Base-by-base conservation (phyloP, 441 rosid genomes). In the Bruguiera hainesii region DNA sequence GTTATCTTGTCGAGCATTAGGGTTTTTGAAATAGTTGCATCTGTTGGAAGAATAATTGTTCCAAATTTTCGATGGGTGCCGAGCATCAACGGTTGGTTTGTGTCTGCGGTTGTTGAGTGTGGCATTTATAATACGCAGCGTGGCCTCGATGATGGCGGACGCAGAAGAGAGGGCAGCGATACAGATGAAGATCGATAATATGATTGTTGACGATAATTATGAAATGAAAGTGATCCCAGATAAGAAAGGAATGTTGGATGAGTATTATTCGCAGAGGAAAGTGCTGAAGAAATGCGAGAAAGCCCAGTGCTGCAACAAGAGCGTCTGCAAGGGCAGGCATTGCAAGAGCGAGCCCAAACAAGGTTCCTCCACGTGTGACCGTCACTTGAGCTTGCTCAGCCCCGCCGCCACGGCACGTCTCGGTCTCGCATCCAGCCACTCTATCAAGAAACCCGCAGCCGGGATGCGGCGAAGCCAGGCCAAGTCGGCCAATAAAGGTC, bases 401-500 rank as follows among this genome's bases (percentile, higher is more conserved):
- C 21, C 46, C 16, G 16, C 50, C 23, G 3, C 35, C 65, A n/a
- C 63, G 33, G 55, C 73, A 31, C 13, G 11, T 61, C 39, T 66
- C 61, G 18, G 56, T 37, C 21, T 18, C 20, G n/a, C 72, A 46
- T 33, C 69, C 11, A 37, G 46, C 15, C 46, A 10, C 15, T 37
- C 46, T 39, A 58, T n/a, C 2, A 72, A 73, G 64, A 75, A 58
- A 63, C 19, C 67, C n/a, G 74, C 71, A 20, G 56, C 81, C 0
- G 67, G 67, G 19, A 30, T 50, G 20, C 83, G 85, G 56, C 79
- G 89, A 0, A 88, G 88, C 28, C 74, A 89, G 71, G 81, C 72
- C 37, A 82, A 83, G 67, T 77, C 77, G 5, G 65, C 79, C 7
- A 83, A 60, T 55, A 83, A 79, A 71, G 85, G 83, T 68, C 94